Percentiles rank a stretch among this genome's conserved stretches.
phyloP scores from a whole-genome alignment of 371 early-diverging fungal genomes.

The Haplosporangium sp. region DNA sequence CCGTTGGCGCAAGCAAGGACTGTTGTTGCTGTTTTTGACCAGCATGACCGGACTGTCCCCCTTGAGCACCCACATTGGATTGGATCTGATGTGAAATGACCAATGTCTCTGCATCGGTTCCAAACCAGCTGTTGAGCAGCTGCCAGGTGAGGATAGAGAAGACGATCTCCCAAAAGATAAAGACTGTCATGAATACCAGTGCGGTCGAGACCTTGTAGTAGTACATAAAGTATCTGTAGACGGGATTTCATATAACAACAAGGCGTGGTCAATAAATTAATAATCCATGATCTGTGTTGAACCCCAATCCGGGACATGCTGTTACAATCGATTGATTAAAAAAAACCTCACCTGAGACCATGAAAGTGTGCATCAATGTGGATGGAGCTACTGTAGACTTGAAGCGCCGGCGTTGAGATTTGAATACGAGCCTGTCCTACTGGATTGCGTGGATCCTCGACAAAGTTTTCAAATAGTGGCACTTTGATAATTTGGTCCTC shows the following conservation, averaged over 20 bases:
- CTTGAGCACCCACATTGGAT: slow-evolving; percentile 14
- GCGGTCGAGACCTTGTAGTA: slow-evolving; percentile 85
- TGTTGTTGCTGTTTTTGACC: slow-evolving; percentile 6
- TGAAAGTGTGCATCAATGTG: slow-evolving; percentile 86
- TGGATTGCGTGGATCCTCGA: slow-evolving; percentile 73
- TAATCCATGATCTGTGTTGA: no score
- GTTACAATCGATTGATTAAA: slow-evolving; percentile 59
- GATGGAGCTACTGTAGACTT: slow-evolving; percentile 78
- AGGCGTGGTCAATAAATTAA: background rate
- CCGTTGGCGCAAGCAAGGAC: slow-evolving; percentile 23
- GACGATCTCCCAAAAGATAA: slow-evolving; percentile 80
- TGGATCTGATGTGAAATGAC: slow-evolving; percentile 34
- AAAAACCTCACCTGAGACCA: slow-evolving; percentile 79
- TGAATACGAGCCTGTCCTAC: slow-evolving; percentile 73
- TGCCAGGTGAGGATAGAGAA: slow-evolving; percentile 79
- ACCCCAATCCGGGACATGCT: background rate
- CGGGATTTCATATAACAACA: slow-evolving; percentile 45
- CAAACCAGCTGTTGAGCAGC: slow-evolving; percentile 61
- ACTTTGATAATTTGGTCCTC: slow-evolving; percentile 80
- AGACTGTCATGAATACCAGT: slow-evolving; percentile 70
- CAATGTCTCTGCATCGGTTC: slow-evolving; percentile 37
- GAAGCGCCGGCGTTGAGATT: slow-evolving; percentile 72
- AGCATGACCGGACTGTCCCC: slow-evolving; percentile 4
- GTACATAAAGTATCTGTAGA: slow-evolving; percentile 80
- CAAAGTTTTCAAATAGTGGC: slow-evolving; percentile 74